These are phyloP conservation scores for Ambrosiella xylebori DNA, from an alignment of 2,329 filamentous ascomycete genomes.

Conservation along the genomic window DNA sequence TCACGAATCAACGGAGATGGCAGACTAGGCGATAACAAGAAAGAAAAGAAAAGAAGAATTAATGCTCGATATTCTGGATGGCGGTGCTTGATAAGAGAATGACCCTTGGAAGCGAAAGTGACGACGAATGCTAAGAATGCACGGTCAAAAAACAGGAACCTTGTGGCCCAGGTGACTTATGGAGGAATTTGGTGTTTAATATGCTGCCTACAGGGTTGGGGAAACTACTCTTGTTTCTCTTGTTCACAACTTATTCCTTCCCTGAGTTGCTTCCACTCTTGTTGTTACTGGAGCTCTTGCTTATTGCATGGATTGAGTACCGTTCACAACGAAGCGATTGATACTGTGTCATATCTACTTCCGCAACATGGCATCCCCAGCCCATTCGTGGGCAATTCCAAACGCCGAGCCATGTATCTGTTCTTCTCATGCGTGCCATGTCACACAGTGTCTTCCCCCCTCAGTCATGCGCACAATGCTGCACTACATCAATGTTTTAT, in stretches of 20 bases:
- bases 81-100: conserved; percentile 4
- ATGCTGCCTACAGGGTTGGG: neutral
- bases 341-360: neutral
- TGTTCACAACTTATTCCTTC: neutral
- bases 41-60: conserved; percentile 1
- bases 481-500: neutral
- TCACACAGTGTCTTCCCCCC: neutral
- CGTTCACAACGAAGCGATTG: neutral
- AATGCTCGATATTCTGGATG: neutral
- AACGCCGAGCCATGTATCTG: neutral
- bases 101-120: neutral
- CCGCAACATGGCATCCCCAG: neutral
- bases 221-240: neutral
- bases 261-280: neutral
- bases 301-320: neutral
- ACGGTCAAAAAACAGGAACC: neutral
- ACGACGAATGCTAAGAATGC: neutral
- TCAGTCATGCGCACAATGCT: neutral
- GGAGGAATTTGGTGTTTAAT: neutral
- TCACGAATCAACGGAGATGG: conserved; percentile 9
- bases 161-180: neutral
- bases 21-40: neutral
- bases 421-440: neutral
- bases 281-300: neutral
- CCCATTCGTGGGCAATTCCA: neutral